Percentiles rank a stretch among this genome's conserved stretches.
Conservation (phyloP, 352 stramenopile genomes). For the Poterioochromonas sp. region DNA sequence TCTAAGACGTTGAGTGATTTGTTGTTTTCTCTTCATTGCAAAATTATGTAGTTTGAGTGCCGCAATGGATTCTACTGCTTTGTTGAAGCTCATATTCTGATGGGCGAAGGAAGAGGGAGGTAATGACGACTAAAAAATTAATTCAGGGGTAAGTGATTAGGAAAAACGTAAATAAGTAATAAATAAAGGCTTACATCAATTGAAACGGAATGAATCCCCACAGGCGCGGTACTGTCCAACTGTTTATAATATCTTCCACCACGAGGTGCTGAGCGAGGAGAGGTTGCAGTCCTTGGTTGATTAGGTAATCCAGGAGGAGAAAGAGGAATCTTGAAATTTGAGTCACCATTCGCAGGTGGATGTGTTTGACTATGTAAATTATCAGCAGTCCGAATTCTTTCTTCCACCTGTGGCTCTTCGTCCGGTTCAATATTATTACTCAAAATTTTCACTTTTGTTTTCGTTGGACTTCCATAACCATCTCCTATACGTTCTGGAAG, state of each 20-base stretch:
- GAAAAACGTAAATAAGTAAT: no score
- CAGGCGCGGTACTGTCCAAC: neutral
- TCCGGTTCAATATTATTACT: no score
- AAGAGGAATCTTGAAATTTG: neutral
- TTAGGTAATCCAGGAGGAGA: neutral
- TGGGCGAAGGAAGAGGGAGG: neutral
- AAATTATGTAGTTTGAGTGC: constrained; percentile 1
- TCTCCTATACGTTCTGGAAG: neutral
- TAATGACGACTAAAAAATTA: neutral
- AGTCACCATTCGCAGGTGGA: neutral
- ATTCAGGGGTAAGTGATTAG: neutral
- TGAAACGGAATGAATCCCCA: no score
- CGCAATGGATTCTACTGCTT: constrained; percentile 4
- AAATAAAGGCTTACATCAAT: no score
- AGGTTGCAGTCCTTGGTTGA: neutral
- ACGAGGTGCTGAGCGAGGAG: neutral
- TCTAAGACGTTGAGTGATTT: neutral
- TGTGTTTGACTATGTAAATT: neutral
- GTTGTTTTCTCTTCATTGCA: neutral
- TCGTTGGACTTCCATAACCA: neutral
- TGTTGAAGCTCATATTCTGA: neutral
- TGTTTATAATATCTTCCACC: neutral
- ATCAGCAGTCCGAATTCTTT: no score
- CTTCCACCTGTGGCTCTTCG: no score
- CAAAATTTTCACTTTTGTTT: no score